These are phyloP conservation scores for Cladophialophora exuberans DNA, from an alignment of 2,329 filamentous ascomycete species.

Conservation along the genomic window DNA sequence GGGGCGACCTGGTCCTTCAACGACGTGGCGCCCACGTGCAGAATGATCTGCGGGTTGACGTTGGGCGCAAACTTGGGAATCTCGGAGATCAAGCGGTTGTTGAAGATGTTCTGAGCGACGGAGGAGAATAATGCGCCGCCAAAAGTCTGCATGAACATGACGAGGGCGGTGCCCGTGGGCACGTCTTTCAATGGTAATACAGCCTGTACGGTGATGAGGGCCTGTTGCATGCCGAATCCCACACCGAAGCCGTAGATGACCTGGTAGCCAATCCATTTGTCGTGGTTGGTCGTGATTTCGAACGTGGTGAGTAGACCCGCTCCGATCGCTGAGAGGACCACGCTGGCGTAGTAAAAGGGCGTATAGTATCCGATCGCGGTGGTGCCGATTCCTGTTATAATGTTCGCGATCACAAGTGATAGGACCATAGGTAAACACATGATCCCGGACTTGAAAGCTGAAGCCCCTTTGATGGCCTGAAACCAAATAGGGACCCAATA, in stretches of 20 bases:
- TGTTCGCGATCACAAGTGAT: constrained; percentile 40
- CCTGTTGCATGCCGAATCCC: constrained; percentile 44
- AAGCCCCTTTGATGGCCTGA: constrained; percentile 49
- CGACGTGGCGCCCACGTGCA: constrained; percentile 43
- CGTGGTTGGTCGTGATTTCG: constrained; percentile 36
- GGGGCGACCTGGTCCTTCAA: constrained; percentile 38
- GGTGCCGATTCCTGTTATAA: constrained; percentile 39
- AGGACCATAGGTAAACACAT: constrained; percentile 46
- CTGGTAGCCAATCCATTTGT: constrained; percentile 46
- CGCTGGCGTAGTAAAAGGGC: constrained; percentile 44
- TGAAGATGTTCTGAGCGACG: constrained; percentile 57
- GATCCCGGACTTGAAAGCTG: constrained; percentile 51
- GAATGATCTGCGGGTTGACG: constrained; percentile 35
- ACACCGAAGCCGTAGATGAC: constrained; percentile 41
- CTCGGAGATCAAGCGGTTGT: constrained; percentile 52
- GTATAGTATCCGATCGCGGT: constrained; percentile 45
- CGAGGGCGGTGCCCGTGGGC: constrained; percentile 45
- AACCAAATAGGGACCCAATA: constrained; percentile 53
- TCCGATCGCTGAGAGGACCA: constrained; percentile 43
- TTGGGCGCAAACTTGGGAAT: constrained; percentile 40
- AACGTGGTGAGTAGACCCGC: constrained; percentile 47
- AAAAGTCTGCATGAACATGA: constrained; percentile 47
- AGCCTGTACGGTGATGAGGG: constrained; percentile 47
- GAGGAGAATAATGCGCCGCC: constrained; percentile 55
- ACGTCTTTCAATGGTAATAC: constrained; percentile 40